A percentile compares a stretch with the other conserved stretches of the same genome.
phyloP scores from a whole-genome alignment of 805 yeast genomes.

The Clavispora asparagi region DNA sequence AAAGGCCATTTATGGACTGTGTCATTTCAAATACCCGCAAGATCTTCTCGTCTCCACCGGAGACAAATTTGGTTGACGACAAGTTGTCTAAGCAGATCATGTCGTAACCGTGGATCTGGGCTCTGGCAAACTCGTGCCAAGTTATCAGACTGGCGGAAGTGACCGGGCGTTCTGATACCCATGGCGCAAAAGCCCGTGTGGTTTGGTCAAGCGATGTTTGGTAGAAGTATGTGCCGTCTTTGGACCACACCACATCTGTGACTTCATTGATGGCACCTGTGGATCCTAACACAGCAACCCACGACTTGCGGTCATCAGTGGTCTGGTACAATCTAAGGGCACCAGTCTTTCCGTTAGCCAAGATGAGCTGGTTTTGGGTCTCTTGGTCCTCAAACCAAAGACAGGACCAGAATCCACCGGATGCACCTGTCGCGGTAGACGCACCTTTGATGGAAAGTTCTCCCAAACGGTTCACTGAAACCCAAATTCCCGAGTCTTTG shows the following conservation, averaged over 20 bases:
- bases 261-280: slow-evolving; percentile 74
- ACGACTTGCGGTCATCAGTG: slow-evolving; percentile 21
- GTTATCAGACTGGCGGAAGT: slow-evolving; percentile 17
- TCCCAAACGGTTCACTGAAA: slow-evolving; percentile 74
- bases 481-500: slow-evolving; percentile 82
- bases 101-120: slow-evolving; percentile 97
- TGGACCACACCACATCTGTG: slow-evolving; percentile 77
- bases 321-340: slow-evolving; percentile 75
- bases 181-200: slow-evolving; percentile 72
- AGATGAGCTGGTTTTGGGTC: slow-evolving; percentile 38
- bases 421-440: slow-evolving; percentile 95
- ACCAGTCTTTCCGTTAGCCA: slow-evolving; percentile 90
- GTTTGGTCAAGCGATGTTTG: slow-evolving; percentile 92
- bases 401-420: slow-evolving; percentile 59
- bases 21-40: slow-evolving; percentile 88
- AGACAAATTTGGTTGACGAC: slow-evolving; percentile 60
- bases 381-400: slow-evolving; percentile 55
- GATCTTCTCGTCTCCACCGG: slow-evolving; percentile 95
- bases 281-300: slow-evolving; percentile 50
- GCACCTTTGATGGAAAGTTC: slow-evolving; percentile 96
- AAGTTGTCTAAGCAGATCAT: slow-evolving; percentile 76
- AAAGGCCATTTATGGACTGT: slow-evolving; percentile 59
- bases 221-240: slow-evolving; percentile 58
- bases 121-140: slow-evolving; percentile 94
- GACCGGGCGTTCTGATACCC: slow-evolving; percentile 33